Base-by-base conservation (phyloP, 225 moss, liverwort and hornwort species). In the Rhytidiadelphus loreus region DNA sequence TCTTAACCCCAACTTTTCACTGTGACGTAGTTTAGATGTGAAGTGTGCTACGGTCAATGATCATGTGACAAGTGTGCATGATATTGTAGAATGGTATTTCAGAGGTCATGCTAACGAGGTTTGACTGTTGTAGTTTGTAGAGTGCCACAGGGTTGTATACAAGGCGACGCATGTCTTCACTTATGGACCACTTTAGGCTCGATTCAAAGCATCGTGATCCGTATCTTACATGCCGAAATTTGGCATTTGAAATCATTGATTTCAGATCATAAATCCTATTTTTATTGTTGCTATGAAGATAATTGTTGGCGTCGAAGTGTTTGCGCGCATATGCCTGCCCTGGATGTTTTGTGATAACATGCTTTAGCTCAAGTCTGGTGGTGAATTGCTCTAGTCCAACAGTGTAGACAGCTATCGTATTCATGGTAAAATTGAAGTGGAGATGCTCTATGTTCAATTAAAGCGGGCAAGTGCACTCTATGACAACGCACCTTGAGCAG, bases 101-200 rank as follows among this genome's bases (percentile, higher is more conserved):
- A 55, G n/a, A 55, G 13, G 53, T 7, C 53, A 22, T 39, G 2
- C 16, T 20, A 11, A 43, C 43, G 57, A 71, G 84, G 57, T 71
- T 30, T 30, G 56, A 84, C 9, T 68, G 26, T 28, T 53, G 41
- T 21, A 41, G 30, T 69, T 30, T 56, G 41, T 83, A 6, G 69
- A 41, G 43, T 84, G 70, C 30, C 57, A 64, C 12, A 43, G 57
- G 55, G 77, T 62, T 63, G 35, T 86, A 82, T 50, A 11, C 32
- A 32, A 39, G 72, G 37, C 15, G 55, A 71, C 55, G 32, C 58
- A 53, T 60, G 73, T 87, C 63, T 64, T 87, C 59, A 75, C 35
- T 87, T 41, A 44, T 85, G 83, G 85, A 87, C 89, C 81, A 87
- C 85, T 90, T 58, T 86, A 88, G 83, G 79, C 90, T 86, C 85